Percentiles rank a stretch among this genome's conserved stretches.
phyloP scores from a whole-genome alignment of 345 rosid genomes.

The Excoecaria agallocha region DNA sequence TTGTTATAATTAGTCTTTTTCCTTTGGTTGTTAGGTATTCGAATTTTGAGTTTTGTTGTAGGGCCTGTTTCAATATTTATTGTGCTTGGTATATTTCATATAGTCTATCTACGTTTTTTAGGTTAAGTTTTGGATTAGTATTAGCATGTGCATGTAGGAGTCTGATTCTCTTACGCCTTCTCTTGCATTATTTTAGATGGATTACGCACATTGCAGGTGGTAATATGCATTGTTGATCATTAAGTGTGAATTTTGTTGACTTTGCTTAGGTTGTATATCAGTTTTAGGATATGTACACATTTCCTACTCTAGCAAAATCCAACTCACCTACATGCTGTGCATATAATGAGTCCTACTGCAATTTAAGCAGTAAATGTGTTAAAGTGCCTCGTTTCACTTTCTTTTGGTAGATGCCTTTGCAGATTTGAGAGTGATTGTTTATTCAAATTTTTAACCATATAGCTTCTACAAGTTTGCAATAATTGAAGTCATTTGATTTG shows the following conservation, averaged over 20 bases:
- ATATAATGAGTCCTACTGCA: background rate
- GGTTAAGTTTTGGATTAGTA: background rate
- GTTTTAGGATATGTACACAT: too few relatives aligned
- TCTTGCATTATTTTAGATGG: too few relatives aligned
- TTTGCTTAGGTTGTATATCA: too few relatives aligned
- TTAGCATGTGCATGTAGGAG: conserved; percentile 3
- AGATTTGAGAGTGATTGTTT: background rate
- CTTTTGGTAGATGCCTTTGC: background rate
- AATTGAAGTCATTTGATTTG: background rate
- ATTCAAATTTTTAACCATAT: background rate
- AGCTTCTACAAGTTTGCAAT: background rate
- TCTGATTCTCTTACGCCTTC: background rate
- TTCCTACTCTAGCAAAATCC: too few relatives aligned
- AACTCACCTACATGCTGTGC: too few relatives aligned
- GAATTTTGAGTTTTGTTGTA: background rate
- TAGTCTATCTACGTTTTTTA: background rate
- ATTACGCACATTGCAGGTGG: background rate
- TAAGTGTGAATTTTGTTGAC: too few relatives aligned
- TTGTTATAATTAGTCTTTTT: too few relatives aligned
- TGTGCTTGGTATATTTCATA: background rate
- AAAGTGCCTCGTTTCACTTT: background rate
- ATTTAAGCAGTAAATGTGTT: background rate
- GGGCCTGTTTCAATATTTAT: background rate
- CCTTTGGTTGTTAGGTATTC: background rate
- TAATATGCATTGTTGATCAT: background rate